Percentiles rank a stretch among this genome's conserved stretches.
Evolutionary conservation across 768 basidiomycete genomes (phyloP).

Genomic region (Rhodotorula kratochvilovae): DNA sequence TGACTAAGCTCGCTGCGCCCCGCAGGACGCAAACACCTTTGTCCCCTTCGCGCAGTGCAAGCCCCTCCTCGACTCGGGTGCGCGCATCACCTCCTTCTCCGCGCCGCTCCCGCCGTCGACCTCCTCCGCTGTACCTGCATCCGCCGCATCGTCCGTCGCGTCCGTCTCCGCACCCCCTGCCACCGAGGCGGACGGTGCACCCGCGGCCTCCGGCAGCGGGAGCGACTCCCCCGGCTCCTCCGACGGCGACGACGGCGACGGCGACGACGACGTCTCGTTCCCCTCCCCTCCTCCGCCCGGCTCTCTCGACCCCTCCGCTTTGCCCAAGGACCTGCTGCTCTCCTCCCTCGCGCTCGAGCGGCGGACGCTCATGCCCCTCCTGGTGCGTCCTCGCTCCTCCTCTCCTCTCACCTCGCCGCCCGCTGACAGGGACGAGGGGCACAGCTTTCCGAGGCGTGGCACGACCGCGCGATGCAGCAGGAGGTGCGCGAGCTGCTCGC

Average conservation of each 20-base stretch:
- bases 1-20: background rate
- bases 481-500: constrained; percentile 39
- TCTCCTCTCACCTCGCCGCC: background rate
- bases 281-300: constrained; percentile 48
- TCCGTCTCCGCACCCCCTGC: background rate
- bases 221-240: no score
- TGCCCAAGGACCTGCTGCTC: constrained; percentile 36
- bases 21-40: constrained; percentile 73
- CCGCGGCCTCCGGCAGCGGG: background rate
- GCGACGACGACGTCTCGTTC: constrained; percentile 36
- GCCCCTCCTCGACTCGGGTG: constrained; percentile 59
- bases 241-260: constrained; percentile 37
- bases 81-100: constrained; percentile 62
- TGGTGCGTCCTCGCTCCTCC: constrained; percentile 17
- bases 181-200: no score
- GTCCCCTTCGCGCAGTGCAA: constrained; percentile 61
- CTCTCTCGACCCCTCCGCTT: constrained; percentile 41
- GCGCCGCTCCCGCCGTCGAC: background rate
- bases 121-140: background rate
- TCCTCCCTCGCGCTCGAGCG: constrained; percentile 31
- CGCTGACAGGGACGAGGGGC: background rate
- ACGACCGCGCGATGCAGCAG: constrained; percentile 5
- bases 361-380: constrained; percentile 25
- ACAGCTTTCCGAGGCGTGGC: constrained; percentile 34
- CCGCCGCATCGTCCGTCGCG: background rate